Percentiles rank a stretch among this genome's conserved stretches.
Evolutionary conservation across 108 stramenopile genomes (phyloP).

Genomic region (Discostella stelligeroides): DNA sequence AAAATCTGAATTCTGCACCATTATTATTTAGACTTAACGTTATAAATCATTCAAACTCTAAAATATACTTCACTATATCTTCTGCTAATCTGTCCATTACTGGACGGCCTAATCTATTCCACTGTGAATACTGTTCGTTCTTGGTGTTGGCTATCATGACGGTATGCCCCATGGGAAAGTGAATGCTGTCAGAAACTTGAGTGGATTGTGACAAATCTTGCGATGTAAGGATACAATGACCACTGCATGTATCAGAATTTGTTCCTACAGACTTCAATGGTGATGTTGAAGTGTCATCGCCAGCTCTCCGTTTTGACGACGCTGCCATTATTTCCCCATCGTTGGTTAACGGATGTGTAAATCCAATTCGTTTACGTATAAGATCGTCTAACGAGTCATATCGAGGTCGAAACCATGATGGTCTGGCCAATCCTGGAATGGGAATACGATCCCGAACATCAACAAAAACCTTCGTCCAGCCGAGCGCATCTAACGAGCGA

Average conservation of each 20-base stretch:
- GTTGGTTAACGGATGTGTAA: too few relatives aligned
- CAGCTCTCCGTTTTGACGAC: too few relatives aligned
- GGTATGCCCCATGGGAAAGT: slow-evolving; percentile 78
- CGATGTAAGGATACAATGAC: slow-evolving; percentile 36
- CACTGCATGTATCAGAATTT: not conserved
- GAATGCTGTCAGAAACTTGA: slow-evolving; percentile 53
- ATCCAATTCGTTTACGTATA: slow-evolving; percentile 16
- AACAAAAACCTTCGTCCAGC: slow-evolving; percentile 91
- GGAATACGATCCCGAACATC: slow-evolving; percentile 74
- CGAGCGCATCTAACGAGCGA: slow-evolving; percentile 68
- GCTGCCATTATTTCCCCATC: too few relatives aligned
- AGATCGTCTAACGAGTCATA: slow-evolving; percentile 39
- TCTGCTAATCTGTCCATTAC: slow-evolving; percentile 78
- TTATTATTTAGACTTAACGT: too few relatives aligned
- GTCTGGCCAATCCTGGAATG: slow-evolving; percentile 47
- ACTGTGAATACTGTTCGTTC: slow-evolving; percentile 52
- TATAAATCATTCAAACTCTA: slow-evolving; percentile 4
- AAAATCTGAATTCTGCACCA: too few relatives aligned
- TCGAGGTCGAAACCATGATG: slow-evolving; percentile 31
- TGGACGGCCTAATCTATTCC: slow-evolving; percentile 78
- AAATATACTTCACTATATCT: slow-evolving; percentile 51
- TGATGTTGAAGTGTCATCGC: too few relatives aligned
- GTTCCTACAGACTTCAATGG: not conserved
- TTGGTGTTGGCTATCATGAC: slow-evolving; percentile 87
- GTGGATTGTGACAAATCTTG: slow-evolving; percentile 56